A percentile compares a stretch with the other conserved stretches of the same genome.
These are phyloP conservation scores for Fusarium poae DNA, from an alignment of 2,329 filamentous ascomycete species.

Conservation along the genomic window DNA sequence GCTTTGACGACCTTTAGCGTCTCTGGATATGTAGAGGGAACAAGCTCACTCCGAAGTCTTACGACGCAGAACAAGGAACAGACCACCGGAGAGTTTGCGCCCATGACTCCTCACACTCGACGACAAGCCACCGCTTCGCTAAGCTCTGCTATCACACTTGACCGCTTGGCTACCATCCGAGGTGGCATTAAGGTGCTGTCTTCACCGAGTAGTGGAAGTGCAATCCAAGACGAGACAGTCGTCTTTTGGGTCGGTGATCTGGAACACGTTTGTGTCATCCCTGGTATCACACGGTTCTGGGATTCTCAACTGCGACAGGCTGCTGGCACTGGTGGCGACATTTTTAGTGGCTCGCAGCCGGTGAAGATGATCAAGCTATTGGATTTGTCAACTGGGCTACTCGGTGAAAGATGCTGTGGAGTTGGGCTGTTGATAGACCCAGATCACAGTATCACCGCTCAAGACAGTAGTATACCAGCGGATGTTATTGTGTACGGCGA, in stretches of 20 bases:
- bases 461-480: slow-evolving; percentile 61
- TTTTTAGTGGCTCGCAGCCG: slow-evolving; percentile 68
- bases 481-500: slow-evolving; percentile 69
- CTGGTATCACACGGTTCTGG: slow-evolving; percentile 69
- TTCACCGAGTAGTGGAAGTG: slow-evolving; percentile 59
- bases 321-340: slow-evolving; percentile 64
- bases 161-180: slow-evolving; percentile 64
- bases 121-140: slow-evolving; percentile 64
- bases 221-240: slow-evolving; percentile 65
- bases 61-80: slow-evolving; percentile 53
- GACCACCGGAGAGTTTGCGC: slow-evolving; percentile 67
- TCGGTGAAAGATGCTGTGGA: slow-evolving; percentile 69
- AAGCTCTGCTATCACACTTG: slow-evolving; percentile 59
- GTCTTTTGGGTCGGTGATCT: slow-evolving; percentile 69
- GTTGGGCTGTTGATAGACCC: slow-evolving; percentile 61
- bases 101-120: slow-evolving; percentile 73
- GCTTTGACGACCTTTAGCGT: slow-evolving; percentile 70
- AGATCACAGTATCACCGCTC: slow-evolving; percentile 36
- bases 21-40: slow-evolving; percentile 72
- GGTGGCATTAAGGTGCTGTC: slow-evolving; percentile 66
- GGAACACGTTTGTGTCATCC: slow-evolving; percentile 70
- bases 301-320: slow-evolving; percentile 68
- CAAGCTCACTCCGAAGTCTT: slow-evolving; percentile 64
- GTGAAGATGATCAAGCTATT: slow-evolving; percentile 68
- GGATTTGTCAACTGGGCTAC: slow-evolving; percentile 65